Base-by-base conservation (phyloP, 495 filamentous ascomycete species). In the Podospora fimiseda region DNA sequence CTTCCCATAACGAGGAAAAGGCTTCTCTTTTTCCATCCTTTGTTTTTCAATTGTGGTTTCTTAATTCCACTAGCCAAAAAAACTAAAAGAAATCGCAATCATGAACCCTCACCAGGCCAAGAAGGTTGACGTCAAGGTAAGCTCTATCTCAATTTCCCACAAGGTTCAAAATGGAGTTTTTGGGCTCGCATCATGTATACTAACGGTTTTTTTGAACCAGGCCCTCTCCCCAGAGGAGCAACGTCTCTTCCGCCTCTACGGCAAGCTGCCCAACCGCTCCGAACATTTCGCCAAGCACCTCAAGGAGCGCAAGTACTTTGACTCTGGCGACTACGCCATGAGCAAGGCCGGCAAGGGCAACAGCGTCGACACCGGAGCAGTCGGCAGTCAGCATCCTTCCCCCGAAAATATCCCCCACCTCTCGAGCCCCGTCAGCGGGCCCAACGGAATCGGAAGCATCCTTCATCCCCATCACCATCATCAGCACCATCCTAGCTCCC, bases 301-400 rank as follows among this genome's bases (percentile, higher is more conserved):
- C 67, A 80, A 95, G 81, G 91, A 95, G 69, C 91, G 94, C 72
- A 98, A 97, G 76, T 98, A 96, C 75, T 98, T 98, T 71, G 93
- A 98, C 78, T 90, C 85, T 48, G 92, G 92, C 61, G 92, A 97
- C 73, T 97, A 97, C 59, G 94, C 93, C 64, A 86, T 97, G 73
- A 92, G 87, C 71, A 97, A 98, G 78, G 94, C 93, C 42, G 93
- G 94, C 68, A 98, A 97, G 73, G 90, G 90, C 67, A 87, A 90
- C 55, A 88, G 93, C 67, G 86, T 92, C 61, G 93, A 92, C 64
- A 89, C 94, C 30, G 93, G 92, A 67, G 86, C 83, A 66, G 88
- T 98, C 66, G 93, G 93, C 59, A 88, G 86, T 57, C 86, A 94
- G 69, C 93, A 98, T 70, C 93, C 93, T 24, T 82, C 90, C 45